Percentiles rank a stretch among this genome's conserved stretches.
Conservation (phyloP, 2,329 filamentous ascomycete species). For the Fonsecaea monophora region DNA sequence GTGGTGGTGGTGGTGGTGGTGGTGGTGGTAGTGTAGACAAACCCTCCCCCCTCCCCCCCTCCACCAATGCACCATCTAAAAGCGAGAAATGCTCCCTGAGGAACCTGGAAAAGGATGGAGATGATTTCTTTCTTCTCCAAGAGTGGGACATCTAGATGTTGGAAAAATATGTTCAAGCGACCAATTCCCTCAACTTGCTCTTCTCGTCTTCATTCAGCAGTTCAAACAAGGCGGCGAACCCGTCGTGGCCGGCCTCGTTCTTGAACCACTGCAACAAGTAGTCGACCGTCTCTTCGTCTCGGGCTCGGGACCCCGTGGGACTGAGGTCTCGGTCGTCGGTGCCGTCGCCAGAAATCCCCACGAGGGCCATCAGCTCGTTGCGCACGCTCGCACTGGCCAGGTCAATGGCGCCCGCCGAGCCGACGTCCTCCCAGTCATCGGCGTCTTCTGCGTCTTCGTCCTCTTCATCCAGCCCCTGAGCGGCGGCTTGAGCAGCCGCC, state of each 20-base stretch:
- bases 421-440: conserved; percentile 88
- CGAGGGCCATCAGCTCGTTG: conserved; percentile 77
- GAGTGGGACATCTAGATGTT: too few species aligned
- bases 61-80: too few species aligned
- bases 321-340: conserved; percentile 58
- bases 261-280: conserved; percentile 85
- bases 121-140: too few species aligned
- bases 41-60: too few species aligned
- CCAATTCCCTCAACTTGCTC: conserved; percentile 35
- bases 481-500: conserved; percentile 65
- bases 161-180: conserved; percentile 22
- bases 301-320: conserved; percentile 62
- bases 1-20: too few species aligned
- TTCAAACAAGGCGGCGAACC: conserved; percentile 62
- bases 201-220: conserved; percentile 60
- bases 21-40: too few species aligned
- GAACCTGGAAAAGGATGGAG: too few species aligned
- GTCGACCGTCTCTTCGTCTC: conserved; percentile 88
- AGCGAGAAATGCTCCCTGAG: too few species aligned
- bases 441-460: conserved; percentile 67
- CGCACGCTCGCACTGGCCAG: conserved; percentile 73
- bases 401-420: conserved; percentile 69
- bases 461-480: conserved; percentile 64
- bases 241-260: conserved; percentile 59
- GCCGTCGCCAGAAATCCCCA: conserved; percentile 51